A percentile compares a stretch with the other conserved stretches of the same genome.
These are phyloP conservation scores for Panicum virgatum DNA, from an alignment of 202 grass and related monocot species.

Conservation along the genomic window DNA sequence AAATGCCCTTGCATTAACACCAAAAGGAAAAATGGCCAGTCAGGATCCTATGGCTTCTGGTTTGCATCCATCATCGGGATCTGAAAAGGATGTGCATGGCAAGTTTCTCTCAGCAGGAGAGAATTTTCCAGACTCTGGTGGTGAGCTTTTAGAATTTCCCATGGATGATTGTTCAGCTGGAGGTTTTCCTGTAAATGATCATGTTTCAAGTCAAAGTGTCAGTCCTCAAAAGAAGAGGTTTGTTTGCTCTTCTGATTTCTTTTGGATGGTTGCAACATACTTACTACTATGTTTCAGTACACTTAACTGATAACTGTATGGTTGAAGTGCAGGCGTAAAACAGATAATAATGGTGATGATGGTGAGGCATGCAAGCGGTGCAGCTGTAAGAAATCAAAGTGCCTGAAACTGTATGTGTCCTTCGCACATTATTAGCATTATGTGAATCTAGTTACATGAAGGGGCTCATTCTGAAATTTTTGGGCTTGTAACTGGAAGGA, in stretches of 20 bases:
- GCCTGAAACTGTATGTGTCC: slow-evolving; percentile 82
- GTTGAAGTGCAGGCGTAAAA: slow-evolving; percentile 61
- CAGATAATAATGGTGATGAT: slow-evolving; percentile 79
- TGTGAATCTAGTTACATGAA: background rate
- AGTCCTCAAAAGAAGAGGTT: slow-evolving; percentile 97
- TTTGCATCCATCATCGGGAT: slow-evolving; percentile 40
- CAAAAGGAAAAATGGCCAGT: slow-evolving; percentile 60
- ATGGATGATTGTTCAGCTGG: slow-evolving; percentile 47
- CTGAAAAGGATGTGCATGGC: slow-evolving; percentile 39
- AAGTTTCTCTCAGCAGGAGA: slow-evolving; percentile 45
- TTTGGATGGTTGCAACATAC: background rate
- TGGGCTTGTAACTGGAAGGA: background rate
- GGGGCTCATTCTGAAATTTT: slow-evolving; percentile 10
- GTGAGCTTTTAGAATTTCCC: slow-evolving; percentile 50
- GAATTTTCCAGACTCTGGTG: slow-evolving; percentile 29
- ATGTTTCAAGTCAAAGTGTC: slow-evolving; percentile 55
- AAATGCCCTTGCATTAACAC: slow-evolving; percentile 77
- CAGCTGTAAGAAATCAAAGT: slow-evolving; percentile 99
- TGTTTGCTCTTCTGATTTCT: background rate
- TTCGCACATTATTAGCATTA: slow-evolving; percentile 16
- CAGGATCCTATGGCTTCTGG: slow-evolving; percentile 43
- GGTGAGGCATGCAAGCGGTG: slow-evolving; percentile 93
- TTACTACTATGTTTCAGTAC: slow-evolving; percentile 14
- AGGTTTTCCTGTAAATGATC: slow-evolving; percentile 46
- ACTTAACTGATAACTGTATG: slow-evolving; percentile 18